Percentiles rank a stretch among this genome's conserved stretches.
phyloP scores from a whole-genome alignment of 495 filamentous ascomycete genomes.

The Cenococcum geophilum region DNA sequence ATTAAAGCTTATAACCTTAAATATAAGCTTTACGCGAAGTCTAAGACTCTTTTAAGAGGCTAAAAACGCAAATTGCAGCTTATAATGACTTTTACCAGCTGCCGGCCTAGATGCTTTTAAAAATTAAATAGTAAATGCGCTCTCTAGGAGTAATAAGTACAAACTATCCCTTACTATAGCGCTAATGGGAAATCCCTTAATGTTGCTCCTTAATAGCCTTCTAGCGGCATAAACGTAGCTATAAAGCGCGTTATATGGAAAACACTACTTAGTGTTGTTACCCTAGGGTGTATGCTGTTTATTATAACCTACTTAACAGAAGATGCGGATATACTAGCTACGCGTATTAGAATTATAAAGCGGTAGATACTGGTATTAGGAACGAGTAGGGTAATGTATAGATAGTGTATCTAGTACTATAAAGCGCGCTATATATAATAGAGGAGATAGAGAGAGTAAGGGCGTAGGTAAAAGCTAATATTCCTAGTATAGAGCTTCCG shows the following conservation, averaged over 20 bases:
- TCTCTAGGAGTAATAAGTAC: constrained; percentile 68
- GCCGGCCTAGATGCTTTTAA: constrained; percentile 48
- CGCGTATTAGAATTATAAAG: constrained; percentile 65
- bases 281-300: constrained; percentile 26
- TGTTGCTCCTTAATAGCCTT: constrained; percentile 57
- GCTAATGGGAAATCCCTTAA: constrained; percentile 67
- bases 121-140: constrained; percentile 55
- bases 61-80: constrained; percentile 88
- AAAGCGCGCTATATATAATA: constrained; percentile 61
- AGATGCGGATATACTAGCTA: constrained; percentile 68
- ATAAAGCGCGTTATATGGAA: constrained; percentile 34
- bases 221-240: constrained; percentile 30
- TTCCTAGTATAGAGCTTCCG: constrained; percentile 47
- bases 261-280: constrained; percentile 23
- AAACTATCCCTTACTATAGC: constrained; percentile 71
- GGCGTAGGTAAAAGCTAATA: constrained; percentile 47
- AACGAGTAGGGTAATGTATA: constrained; percentile 56
- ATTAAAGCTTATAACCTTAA: constrained; percentile 63
- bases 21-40: constrained; percentile 63
- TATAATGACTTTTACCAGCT: constrained; percentile 79
- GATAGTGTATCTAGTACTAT: constrained; percentile 67
- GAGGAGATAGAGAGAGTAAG: constrained; percentile 59
- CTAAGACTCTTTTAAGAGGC: constrained; percentile 72
- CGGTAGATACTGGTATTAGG: constrained; percentile 65
- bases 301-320: constrained; percentile 69